These are phyloP conservation scores for thale cress (Arabidopsis thaliana) DNA, from an alignment of 345 rosid genomes.

Conservation along the genomic window TAIR10.1 NC_003071.7:848001-848500, in stretches of 20 bases:
- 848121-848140: constrained; percentile 82
- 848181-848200: constrained; percentile 85
- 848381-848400: neutral
- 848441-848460: constrained; percentile 78
- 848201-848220: constrained; percentile 72
- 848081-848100: constrained; percentile 9
- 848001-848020: constrained; percentile 84
- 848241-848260: constrained; percentile 74
- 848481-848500: constrained; percentile 93
- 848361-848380: constrained; percentile 28
- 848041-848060: constrained; percentile 57
- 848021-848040: constrained; percentile 98
- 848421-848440: constrained; percentile 30
- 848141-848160: constrained; percentile 89
- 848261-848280: constrained; percentile 75
- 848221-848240: constrained; percentile 82
- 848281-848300: constrained; percentile 84
- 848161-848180: constrained; percentile 94
- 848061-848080: neutral
- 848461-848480: constrained; percentile 94
- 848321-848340: constrained; percentile 81
- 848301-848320: constrained; percentile 91
- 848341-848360: constrained; percentile 53
- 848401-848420: constrained; percentile 10
- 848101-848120: constrained; percentile 39